Evolutionary conservation across 257 asterid species (phyloP).

Genomic region (Ilex asprella): DNA sequence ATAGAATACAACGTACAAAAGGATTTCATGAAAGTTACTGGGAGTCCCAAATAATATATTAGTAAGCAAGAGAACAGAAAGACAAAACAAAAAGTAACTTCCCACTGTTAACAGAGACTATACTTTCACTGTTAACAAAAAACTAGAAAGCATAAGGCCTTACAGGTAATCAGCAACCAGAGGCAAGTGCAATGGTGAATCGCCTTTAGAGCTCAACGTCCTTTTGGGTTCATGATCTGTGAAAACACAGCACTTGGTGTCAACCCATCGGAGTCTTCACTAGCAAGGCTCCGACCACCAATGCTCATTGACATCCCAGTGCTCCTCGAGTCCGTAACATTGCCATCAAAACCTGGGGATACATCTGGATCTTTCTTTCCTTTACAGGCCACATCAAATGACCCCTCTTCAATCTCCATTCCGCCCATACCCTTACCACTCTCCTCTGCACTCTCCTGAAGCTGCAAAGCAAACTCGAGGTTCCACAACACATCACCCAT

Average conservation of each 20-base stretch:
- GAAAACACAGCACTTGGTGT: conserved; percentile 90
- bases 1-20: conserved; percentile 22
- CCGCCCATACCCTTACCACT: conserved; percentile 56
- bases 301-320: conserved; percentile 84
- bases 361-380: conserved; percentile 57
- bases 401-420: conserved; percentile 25
- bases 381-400: conserved; percentile 36
- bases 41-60: background rate
- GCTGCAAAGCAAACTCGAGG: conserved; percentile 81
- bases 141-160: conserved; percentile 4
- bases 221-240: conserved; percentile 88
- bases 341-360: conserved; percentile 47
- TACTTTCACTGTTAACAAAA: conserved; percentile 9
- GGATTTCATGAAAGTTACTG: conserved; percentile 8
- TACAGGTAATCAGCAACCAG: conserved; percentile 4
- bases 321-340: conserved; percentile 63
- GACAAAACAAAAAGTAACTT: conserved; percentile 1
- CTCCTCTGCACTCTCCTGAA: conserved; percentile 90
- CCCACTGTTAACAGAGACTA: too few relatives aligned
- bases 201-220: conserved; percentile 36
- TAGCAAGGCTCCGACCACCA: conserved; percentile 80
- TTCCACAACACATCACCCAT: conserved; percentile 95
- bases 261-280: conserved; percentile 80
- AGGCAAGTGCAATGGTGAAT: background rate
- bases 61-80: background rate